Evolutionary conservation across 805 yeast genomes (phyloP).

Genomic region (Wickerhamomyces bovis): DNA sequence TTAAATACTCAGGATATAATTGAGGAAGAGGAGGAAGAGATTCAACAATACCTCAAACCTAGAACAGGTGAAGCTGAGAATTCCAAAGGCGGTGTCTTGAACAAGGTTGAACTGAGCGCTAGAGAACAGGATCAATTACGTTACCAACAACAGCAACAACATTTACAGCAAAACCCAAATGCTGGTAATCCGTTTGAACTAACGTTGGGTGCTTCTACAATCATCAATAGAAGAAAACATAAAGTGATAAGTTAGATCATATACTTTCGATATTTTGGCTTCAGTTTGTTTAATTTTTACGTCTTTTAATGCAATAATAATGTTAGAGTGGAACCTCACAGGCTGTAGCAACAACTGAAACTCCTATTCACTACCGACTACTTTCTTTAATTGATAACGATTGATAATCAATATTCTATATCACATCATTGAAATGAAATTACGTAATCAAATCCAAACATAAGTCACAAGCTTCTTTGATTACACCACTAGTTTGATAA

Average conservation of each 20-base stretch:
- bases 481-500: too few relatives aligned
- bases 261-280: background rate
- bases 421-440: too few relatives aligned
- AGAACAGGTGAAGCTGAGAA: constrained; percentile 15
- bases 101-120: constrained; percentile 9
- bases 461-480: too few relatives aligned
- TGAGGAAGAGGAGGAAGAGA: constrained; percentile 24
- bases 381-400: too few relatives aligned
- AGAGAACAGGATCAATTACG: constrained; percentile 6
- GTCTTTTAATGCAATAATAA: background rate
- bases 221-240: constrained; percentile 34
- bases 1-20: constrained; percentile 8
- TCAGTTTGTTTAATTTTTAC: background rate
- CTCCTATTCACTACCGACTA: too few relatives aligned
- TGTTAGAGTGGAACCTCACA: background rate
- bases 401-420: too few relatives aligned
- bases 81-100: constrained; percentile 14
- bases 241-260: constrained; percentile 15
- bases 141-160: constrained; percentile 9
- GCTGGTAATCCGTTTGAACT: constrained; percentile 27
- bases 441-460: too few relatives aligned
- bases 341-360: too few relatives aligned
- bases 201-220: constrained; percentile 32
- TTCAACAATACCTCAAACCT: constrained; percentile 6
- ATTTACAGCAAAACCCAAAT: constrained; percentile 12